Percentiles rank a stretch among this genome's conserved stretches.
These are phyloP conservation scores for Kwoniella botswanensis DNA, from an alignment of 768 basidiomycete genomes.

Conservation along the genomic window DNA sequence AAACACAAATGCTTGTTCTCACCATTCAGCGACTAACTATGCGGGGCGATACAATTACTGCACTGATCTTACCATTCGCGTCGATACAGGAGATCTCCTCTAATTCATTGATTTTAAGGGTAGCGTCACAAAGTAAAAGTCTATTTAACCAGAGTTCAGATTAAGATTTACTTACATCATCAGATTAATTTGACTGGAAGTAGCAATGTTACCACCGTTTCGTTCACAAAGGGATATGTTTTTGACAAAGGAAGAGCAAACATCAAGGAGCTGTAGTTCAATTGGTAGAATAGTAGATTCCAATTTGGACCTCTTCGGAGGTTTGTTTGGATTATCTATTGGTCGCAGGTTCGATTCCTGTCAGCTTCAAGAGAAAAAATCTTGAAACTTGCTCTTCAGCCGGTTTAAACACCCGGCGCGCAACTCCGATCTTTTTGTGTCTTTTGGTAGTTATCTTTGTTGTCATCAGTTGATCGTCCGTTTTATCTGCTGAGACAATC, in stretches of 20 bases:
- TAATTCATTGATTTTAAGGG: background rate
- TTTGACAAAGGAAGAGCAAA: too few relatives aligned
- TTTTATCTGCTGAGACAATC: background rate
- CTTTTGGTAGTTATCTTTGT: background rate
- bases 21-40: background rate
- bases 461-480: background rate
- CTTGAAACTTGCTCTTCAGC: slow-evolving; percentile 6
- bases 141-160: background rate
- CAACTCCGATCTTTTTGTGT: background rate
- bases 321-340: slow-evolving; percentile 13
- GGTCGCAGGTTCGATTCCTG: slow-evolving; percentile 20
- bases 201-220: too few relatives aligned
- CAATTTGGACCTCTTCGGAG: slow-evolving; percentile 1
- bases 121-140: background rate
- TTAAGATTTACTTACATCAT: background rate
- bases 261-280: slow-evolving; percentile 12
- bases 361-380: slow-evolving; percentile 17
- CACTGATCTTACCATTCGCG: background rate
- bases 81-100: background rate
- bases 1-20: background rate
- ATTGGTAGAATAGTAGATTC: slow-evolving; percentile 21
- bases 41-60: background rate
- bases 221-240: too few relatives aligned
- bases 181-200: background rate
- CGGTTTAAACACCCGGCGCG: background rate